These are phyloP conservation scores for Cardamine occulta DNA, from an alignment of 345 rosid genomes.

Conservation along the genomic window DNA sequence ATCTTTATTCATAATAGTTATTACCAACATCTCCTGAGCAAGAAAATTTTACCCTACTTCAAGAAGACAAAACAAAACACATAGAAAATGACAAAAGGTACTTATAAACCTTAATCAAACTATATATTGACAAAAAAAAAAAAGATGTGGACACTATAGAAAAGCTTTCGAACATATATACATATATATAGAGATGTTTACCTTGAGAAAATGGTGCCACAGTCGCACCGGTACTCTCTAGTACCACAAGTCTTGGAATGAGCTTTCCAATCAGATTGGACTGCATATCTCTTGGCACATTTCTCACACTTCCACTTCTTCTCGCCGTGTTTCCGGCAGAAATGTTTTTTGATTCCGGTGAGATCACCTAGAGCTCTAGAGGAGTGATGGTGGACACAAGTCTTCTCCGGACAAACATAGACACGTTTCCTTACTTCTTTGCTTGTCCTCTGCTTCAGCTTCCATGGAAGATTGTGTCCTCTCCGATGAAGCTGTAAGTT, in stretches of 20 bases:
- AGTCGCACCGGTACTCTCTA: conserved; percentile 92
- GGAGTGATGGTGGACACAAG: conserved; percentile 87
- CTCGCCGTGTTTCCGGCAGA: conserved; percentile 95
- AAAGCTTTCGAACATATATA: neutral
- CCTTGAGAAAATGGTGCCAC: conserved; percentile 96
- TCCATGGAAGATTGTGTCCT: conserved; percentile 99
- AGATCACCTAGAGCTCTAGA: conserved; percentile 98
- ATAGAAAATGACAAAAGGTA: conserved; percentile 28
- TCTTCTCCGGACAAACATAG: conserved; percentile 93
- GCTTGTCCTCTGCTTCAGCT: conserved; percentile 92
- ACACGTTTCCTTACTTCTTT: conserved; percentile 87
- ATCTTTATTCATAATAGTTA: neutral
- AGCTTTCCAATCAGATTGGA: conserved; percentile 97
- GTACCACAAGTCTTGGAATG: conserved; percentile 99
- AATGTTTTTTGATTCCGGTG: conserved; percentile 97
- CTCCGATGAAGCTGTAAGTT: conserved; percentile 93
- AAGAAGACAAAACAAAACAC: conserved; percentile 32
- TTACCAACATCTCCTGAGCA: conserved; percentile 10
- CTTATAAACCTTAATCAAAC: conserved; percentile 10
- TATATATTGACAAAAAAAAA: conserved; percentile 21
- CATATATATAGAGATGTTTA: conserved; percentile 25
- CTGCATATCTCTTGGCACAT: conserved; percentile 92
- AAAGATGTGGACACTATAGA: neutral
- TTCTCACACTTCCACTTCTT: conserved; percentile 98
- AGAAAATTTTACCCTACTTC: conserved; percentile 35